Base-by-base conservation (phyloP, 192 early-diverging fungal genomes). In the Radiomyces spectabilis region DNA sequence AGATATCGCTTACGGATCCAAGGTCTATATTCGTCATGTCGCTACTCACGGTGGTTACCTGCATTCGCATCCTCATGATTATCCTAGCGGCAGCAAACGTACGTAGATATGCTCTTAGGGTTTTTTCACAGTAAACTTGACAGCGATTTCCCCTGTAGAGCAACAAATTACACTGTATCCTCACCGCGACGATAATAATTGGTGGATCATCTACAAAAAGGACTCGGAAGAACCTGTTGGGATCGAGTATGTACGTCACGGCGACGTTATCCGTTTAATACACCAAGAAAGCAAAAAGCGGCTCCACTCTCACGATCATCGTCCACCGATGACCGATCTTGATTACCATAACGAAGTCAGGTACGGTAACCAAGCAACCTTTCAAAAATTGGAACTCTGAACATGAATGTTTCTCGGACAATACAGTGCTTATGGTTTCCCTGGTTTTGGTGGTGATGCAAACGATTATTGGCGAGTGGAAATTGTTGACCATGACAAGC, bases 401-500 rank as follows among this genome's bases (percentile, higher is more conserved):
- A 15, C 31, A 12, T 24, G 22, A 4, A 33, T 35, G 38, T 39
- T 43, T 51, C 0, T 9, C n/a, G 21, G 33, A 24, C 18, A 31
- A n/a, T 37, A 24, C 27, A 69, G 78, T 44, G 84, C 70, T 30
- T 89, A 89, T 49, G 87, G 85, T 7, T 84, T 73, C 53, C 62
- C 75, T 42, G 83, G 75, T 2, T 91, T 88, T 61, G 52, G 72
- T 35, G 95, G 95, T 35, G 95, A 98, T 61, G 75, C 85, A 30
- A 98, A 98, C 59, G 95, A 98, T 69, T 77, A 85, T 65, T 98
- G 91, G 91, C 80, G 83, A 21, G 79, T 98, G 1, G 82, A 94
- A 63, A 86, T 94, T 51, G 53, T 85, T 16, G 77, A 84, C 7
- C 56, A 78, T 56, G 81, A 88, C 33, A 56, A 69, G 19, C 51